Conservation (phyloP, 768 basidiomycete genomes). For the Clavaria fumosa region DNA sequence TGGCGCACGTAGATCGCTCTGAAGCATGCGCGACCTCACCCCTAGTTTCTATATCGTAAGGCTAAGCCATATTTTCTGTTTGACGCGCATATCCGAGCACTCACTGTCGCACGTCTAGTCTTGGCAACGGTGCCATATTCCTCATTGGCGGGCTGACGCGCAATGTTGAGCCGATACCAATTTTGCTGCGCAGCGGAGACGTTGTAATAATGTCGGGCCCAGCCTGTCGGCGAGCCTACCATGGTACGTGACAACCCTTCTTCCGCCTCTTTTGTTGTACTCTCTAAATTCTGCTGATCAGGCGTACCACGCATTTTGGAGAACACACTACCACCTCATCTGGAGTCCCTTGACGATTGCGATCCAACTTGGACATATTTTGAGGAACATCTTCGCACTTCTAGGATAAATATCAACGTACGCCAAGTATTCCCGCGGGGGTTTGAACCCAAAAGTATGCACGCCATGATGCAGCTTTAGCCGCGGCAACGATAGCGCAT, state of each 20-base stretch:
- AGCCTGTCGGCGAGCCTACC: slow-evolving; percentile 73
- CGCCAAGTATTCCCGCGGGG: slow-evolving; percentile 76
- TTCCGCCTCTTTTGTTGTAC: neutral
- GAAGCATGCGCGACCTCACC: slow-evolving; percentile 89
- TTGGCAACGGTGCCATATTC: slow-evolving; percentile 83
- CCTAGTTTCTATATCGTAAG: slow-evolving; percentile 86
- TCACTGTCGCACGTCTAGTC: too few relatives aligned
- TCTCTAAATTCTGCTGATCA: slow-evolving; percentile 18
- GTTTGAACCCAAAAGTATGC: slow-evolving; percentile 34
- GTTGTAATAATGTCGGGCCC: slow-evolving; percentile 88
- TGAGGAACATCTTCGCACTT: slow-evolving; percentile 44
- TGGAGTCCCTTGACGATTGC: slow-evolving; percentile 22
- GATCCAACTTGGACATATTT: slow-evolving; percentile 41
- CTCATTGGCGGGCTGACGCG: slow-evolving; percentile 77
- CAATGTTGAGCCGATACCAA: slow-evolving; percentile 58
- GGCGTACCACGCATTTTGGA: slow-evolving; percentile 84
- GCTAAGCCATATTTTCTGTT: slow-evolving; percentile 2
- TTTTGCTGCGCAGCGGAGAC: slow-evolving; percentile 85
- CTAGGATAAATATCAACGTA: slow-evolving; percentile 85
- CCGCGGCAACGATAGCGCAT: too few relatives aligned
- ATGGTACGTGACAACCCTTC: slow-evolving; percentile 40
- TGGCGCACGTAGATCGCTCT: slow-evolving; percentile 96
- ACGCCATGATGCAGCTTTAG: too few relatives aligned
- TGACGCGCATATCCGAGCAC: slow-evolving; percentile 1
- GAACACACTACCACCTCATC: slow-evolving; percentile 53